phyloP scores from a whole-genome alignment of 2,329 filamentous ascomycete species.

The Fusarium sublunatum region DNA sequence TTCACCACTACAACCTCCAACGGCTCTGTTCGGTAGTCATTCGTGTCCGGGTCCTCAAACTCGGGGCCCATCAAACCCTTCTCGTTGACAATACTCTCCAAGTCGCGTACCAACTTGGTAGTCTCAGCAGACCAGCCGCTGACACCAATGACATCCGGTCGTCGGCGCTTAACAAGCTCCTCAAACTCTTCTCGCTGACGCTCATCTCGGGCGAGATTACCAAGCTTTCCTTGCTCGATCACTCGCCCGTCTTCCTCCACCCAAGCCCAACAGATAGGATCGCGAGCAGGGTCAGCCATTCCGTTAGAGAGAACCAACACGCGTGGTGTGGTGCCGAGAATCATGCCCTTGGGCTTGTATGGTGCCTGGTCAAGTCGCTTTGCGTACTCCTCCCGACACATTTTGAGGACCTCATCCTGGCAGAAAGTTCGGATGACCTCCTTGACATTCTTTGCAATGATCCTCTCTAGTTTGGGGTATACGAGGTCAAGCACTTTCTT shows the following conservation, averaged over 20 bases:
- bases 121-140: slow-evolving; percentile 91
- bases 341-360: slow-evolving; percentile 93
- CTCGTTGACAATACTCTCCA: slow-evolving; percentile 81
- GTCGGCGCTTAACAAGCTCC: slow-evolving; percentile 80
- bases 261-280: slow-evolving; percentile 90
- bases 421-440: slow-evolving; percentile 94
- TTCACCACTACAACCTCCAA: slow-evolving; percentile 93
- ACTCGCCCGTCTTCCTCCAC: slow-evolving; percentile 93
- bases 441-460: slow-evolving; percentile 92
- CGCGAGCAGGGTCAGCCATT: slow-evolving; percentile 76
- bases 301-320: slow-evolving; percentile 91
- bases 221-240: slow-evolving; percentile 87
- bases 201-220: slow-evolving; percentile 79
- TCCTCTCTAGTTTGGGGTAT: slow-evolving; percentile 80
- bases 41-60: slow-evolving; percentile 83
- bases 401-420: slow-evolving; percentile 89
- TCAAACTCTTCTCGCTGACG: slow-evolving; percentile 76
- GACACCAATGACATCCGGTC: slow-evolving; percentile 90
- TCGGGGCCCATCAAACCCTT: slow-evolving; percentile 81
- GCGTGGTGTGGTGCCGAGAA: slow-evolving; percentile 86
- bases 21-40: slow-evolving; percentile 79
- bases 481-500: slow-evolving; percentile 86
- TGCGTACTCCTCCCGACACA: slow-evolving; percentile 88
- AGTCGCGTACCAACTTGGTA: slow-evolving; percentile 81
- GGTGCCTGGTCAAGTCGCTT: slow-evolving; percentile 94